Evolutionary conservation across 1,284 basidiomycete genomes (phyloP), one percentile per base, ranked within the genome.

Genomic region (Entoloma clypeatum): DNA sequence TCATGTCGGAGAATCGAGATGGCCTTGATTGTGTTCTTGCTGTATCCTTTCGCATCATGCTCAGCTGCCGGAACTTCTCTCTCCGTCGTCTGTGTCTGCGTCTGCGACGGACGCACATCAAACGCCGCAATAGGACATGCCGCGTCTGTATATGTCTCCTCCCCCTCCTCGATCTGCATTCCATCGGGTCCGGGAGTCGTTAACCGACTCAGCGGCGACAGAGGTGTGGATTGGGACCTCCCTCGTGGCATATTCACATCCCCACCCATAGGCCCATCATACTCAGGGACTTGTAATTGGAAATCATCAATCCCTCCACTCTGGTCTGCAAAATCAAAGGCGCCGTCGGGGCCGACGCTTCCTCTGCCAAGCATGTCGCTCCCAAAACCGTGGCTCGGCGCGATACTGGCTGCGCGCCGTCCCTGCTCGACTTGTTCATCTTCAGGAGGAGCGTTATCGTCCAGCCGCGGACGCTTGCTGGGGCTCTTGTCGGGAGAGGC

Each of bases 21-120:
- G 0, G 94, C 94, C 63, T 92, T 93, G 31, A 90, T 74, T 0
- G 94, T 97, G 56, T 93, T 94, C 68, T 84, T 87, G 63, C 87
- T 91, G 61, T 89, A 86, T 5, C 88, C 85, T 52, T 82, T 83
- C 28, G 79, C 75, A 43, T 84, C 77, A 25, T 69, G 67, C 13
- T 72, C 72, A 24, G 56, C 49, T 26, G 63, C 60, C 5, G 61
- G 55, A 10, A 56, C 59, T 18, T 70, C 66, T 26, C 63, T 60
- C 34, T 72, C 68, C 24, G 63, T 58, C 27, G 56, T 61, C 41
- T 67, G 62, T 3, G 46, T 59, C 29, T 61, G 60, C 7, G 58
- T 46, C 54, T 77, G 76, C 13, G 67, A 61, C 48, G 73, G 68
- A 36, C 82, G 78, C 28, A 75, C 65, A 57, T 95, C 93, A 58